Evolutionary conservation across 257 asterid genomes (phyloP).

Genomic region (Phtheirospermum japonicum): DNA sequence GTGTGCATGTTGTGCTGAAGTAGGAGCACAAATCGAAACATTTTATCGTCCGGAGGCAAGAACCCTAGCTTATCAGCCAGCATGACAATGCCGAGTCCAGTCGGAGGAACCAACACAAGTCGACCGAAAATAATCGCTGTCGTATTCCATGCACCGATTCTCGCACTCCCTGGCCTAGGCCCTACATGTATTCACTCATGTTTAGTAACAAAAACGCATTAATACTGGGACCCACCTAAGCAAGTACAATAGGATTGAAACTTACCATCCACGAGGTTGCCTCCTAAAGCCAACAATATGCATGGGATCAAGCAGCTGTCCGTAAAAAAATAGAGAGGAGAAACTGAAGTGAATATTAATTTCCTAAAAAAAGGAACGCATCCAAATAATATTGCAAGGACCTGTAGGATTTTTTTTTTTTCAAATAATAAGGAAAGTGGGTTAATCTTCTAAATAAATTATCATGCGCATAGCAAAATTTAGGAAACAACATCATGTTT

Average conservation of each 20-base stretch:
- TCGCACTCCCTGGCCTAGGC: slow-evolving; percentile 88
- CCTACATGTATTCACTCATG: slow-evolving; percentile 52
- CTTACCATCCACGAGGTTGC: too few species aligned
- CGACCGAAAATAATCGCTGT: slow-evolving; percentile 83
- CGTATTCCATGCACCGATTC: slow-evolving; percentile 74
- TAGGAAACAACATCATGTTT: too few species aligned
- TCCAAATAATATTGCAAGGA: slow-evolving; percentile 81
- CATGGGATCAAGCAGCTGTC: slow-evolving; percentile 98
- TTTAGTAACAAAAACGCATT: too few species aligned
- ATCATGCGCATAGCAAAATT: not conserved
- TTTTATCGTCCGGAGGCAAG: too few species aligned
- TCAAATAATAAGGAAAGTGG: slow-evolving; percentile 18
- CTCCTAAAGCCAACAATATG: too few species aligned
- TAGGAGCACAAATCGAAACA: too few species aligned
- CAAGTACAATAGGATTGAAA: too few species aligned
- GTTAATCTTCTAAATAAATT: not conserved
- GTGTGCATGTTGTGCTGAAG: too few species aligned
- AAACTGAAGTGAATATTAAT: slow-evolving; percentile 76
- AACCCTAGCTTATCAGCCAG: too few species aligned
- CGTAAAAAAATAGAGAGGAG: slow-evolving; percentile 92
- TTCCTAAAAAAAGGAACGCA: slow-evolving; percentile 81
- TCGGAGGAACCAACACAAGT: too few species aligned
- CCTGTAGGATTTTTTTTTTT: slow-evolving; percentile 63
- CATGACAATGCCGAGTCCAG: too few species aligned
- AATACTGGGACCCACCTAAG: too few species aligned